Percentiles rank a stretch among this genome's conserved stretches.
These are phyloP conservation scores for Candida methanosorbosa DNA, from an alignment of 805 yeast species.

Conservation along the genomic window DNA sequence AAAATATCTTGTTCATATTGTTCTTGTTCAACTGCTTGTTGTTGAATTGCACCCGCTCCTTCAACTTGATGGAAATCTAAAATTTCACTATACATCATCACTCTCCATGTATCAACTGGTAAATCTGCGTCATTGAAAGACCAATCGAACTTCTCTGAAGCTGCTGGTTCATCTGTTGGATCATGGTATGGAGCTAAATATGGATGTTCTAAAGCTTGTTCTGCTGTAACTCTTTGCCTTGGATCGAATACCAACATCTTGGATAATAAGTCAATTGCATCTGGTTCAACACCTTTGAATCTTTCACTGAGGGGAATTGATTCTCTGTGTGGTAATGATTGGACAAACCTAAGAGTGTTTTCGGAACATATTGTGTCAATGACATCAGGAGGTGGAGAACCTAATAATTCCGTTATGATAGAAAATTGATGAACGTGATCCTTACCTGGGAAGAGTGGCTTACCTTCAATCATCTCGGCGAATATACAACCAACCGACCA, in stretches of 20 bases:
- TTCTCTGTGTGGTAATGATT: conserved; percentile 85
- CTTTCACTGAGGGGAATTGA: conserved; percentile 83
- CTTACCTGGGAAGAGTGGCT: conserved; percentile 94
- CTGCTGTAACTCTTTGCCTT: conserved; percentile 87
- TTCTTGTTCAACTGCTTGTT: conserved; percentile 1
- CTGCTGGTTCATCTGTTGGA: conserved; percentile 94
- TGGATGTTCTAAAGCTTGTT: conserved; percentile 81
- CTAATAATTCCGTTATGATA: conserved; percentile 85
- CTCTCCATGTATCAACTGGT: conserved; percentile 98
- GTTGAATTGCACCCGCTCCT: conserved; percentile 19
- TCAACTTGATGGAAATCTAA: conserved; percentile 92
- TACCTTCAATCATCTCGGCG: conserved; percentile 96
- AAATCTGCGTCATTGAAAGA: conserved; percentile 95
- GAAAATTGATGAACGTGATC: conserved; percentile 98
- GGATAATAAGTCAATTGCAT: conserved; percentile 80
- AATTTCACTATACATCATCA: conserved; percentile 97
- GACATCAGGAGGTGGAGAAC: conserved; percentile 94
- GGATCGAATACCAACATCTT: conserved; percentile 95
- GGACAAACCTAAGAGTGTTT: conserved; percentile 89
- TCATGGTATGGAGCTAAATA: conserved; percentile 95
- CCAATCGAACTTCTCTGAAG: conserved; percentile 94
- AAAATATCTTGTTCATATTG: conserved; percentile 12
- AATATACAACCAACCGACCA: conserved; percentile 98
- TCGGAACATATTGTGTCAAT: conserved; percentile 94
- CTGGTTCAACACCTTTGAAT: conserved; percentile 72